Base-by-base conservation (phyloP, 2,329 filamentous ascomycete species). In the Paraphaeosphaeria sporulosa region DNA sequence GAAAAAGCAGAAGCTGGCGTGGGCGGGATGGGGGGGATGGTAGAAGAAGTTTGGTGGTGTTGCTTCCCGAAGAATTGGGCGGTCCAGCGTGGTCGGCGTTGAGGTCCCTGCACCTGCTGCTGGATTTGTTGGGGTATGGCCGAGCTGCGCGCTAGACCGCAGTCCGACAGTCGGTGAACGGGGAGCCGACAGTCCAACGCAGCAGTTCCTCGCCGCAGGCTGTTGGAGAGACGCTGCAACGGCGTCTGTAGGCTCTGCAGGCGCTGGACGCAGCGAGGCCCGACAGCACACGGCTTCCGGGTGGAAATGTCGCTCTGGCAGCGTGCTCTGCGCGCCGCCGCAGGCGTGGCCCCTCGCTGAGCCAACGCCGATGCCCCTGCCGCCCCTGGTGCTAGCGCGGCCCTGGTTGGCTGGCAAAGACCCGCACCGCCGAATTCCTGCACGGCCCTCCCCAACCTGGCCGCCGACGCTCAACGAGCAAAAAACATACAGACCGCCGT, bases 401-500 rank as follows among this genome's bases (percentile, higher is more conserved):
- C 40, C 30, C 27, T 47, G 56, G 34, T 59, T 62, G 55, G 60
- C 51, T 57, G 53, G 34, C 38, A 12, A n/a, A 27, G 54, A 25
- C 60, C 56, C 56, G 53, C 56, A 55, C 32, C 51, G 46, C 59
- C 50, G 59, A 55, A 38, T 42, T 42, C 53, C 53, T 59, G 60
- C 60, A 58, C 44, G 43, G 54, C 32, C 56, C 61, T 38, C 51
- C 66, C 57, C 66, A 64, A 65, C 64, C 63, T 67, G 63, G 59
- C 25, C 65, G 61, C 62, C 61, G 65, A 63, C 63, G 71, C 71
- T 70, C 69, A 72, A 73, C 64, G 58, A 67, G 68, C 68, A 73
- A 72, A 75, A 76, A 76, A 73, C 68, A 74, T 65, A 58, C 71
- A 75, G 71, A 76, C 74, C 73, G 73, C 73, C 53, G 58, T 63